Evolutionary conservation across 2,329 filamentous ascomycete species (phyloP).

Genomic region (Fusarium decemcellulare): DNA sequence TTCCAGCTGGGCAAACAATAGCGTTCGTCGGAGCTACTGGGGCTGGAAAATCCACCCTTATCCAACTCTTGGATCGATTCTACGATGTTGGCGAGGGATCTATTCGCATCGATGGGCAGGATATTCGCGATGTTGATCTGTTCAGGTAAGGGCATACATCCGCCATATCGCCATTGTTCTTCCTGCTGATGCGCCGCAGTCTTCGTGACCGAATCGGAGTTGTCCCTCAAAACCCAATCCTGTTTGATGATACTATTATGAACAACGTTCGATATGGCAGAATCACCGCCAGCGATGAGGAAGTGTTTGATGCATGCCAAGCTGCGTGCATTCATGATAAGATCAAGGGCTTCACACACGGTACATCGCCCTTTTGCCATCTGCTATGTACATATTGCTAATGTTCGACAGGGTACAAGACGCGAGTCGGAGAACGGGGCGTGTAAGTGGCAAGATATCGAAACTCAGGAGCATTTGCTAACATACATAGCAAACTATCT

Average conservation of each 20-base stretch:
- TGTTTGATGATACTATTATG: constrained; percentile 72
- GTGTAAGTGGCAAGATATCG: constrained; percentile 52
- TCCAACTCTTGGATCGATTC: constrained; percentile 72
- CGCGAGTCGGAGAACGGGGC: constrained; percentile 65
- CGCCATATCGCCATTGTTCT: neutral
- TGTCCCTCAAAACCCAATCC: constrained; percentile 68
- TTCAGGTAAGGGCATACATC: constrained; percentile 54
- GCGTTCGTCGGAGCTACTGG: constrained; percentile 74
- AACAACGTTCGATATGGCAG: constrained; percentile 72
- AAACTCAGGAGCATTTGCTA: constrained; percentile 21
- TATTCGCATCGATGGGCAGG: constrained; percentile 70
- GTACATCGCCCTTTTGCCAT: constrained; percentile 46
- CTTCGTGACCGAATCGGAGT: constrained; percentile 68
- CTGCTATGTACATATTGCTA: constrained; percentile 11
- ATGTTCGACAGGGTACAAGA: constrained; percentile 59
- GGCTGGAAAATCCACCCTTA: constrained; percentile 70
- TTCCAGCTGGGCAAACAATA: constrained; percentile 66
- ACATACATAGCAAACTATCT: constrained; percentile 68
- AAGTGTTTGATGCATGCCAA: constrained; percentile 68
- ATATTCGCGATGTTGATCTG: constrained; percentile 68
- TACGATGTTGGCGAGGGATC: constrained; percentile 69
- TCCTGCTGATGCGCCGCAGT: constrained; percentile 51
- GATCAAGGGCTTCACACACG: constrained; percentile 67
- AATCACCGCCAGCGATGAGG: constrained; percentile 67
- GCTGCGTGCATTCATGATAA: constrained; percentile 72